Evolutionary conservation across 108 stramenopile species (phyloP).

Genomic region (Schizochytrium sp.): DNA sequence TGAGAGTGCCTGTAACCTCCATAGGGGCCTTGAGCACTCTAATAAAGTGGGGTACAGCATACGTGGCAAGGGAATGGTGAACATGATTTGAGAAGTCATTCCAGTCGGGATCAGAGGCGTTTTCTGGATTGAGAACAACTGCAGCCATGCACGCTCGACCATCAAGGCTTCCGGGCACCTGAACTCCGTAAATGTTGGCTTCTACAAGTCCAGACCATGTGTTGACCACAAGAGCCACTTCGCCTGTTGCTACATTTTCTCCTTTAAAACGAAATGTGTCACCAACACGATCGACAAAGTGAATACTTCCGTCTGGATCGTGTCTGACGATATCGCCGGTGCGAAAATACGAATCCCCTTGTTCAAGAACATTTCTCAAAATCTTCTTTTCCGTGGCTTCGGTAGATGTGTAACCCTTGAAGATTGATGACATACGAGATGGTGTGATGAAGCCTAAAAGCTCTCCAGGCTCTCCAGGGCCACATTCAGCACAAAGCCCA

Average conservation of each 20-base stretch:
- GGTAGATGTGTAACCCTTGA: constrained; percentile 74
- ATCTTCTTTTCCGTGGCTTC: constrained; percentile 73
- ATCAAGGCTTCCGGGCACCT: constrained; percentile 64
- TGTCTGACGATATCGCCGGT: constrained; percentile 72
- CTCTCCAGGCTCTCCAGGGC: constrained; percentile 71
- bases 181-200: constrained; percentile 72
- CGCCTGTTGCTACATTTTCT: constrained; percentile 77
- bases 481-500: constrained; percentile 65
- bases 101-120: not conserved
- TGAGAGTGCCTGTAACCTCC: constrained; percentile 71
- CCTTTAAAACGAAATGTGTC: constrained; percentile 81
- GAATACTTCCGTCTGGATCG: constrained; percentile 70
- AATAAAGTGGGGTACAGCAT: constrained; percentile 71
- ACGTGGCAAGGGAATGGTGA: constrained; percentile 61
- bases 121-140: constrained; percentile 60
- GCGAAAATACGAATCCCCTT: constrained; percentile 72
- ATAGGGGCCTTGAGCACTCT: constrained; percentile 61
- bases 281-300: constrained; percentile 76
- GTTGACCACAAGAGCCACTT: constrained; percentile 69
- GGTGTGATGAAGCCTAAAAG: constrained; percentile 69
- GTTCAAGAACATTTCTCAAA: constrained; percentile 59
- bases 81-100: constrained; percentile 10
- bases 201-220: constrained; percentile 65
- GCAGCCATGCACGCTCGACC: constrained; percentile 71
- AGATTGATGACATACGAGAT: constrained; percentile 63